Base-by-base conservation (phyloP, 1,284 basidiomycete genomes). In the Ceratobasidium sp. region DNA sequence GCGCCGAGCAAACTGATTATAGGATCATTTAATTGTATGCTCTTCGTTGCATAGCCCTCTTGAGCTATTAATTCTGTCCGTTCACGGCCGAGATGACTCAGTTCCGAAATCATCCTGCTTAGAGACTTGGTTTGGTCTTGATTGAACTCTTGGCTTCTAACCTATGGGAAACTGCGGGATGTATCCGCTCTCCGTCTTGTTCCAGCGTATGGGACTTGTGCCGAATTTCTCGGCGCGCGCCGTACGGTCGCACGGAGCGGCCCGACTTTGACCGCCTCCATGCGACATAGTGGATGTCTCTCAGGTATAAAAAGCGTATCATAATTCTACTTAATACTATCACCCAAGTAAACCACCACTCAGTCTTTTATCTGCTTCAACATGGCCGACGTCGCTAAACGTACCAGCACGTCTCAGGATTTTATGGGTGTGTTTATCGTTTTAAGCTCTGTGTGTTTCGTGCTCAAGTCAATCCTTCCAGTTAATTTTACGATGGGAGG, bases 401-500 rank as follows among this genome's bases (percentile, higher is more conserved):
- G 14, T 20, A 67, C 27, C 12, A 52, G 7, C 48, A 33, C 23
- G 6, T 20, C 46, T 52, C 65, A 67, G 14, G 48, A 67, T 35
- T 67, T 67, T 38, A 50, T 67, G 44, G 8, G 65, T 67, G 27
- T 30, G 65, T 33, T 23, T 41, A 20, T 10, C 23, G 18, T 4
- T 27, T 33, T 59, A 18, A 30, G 23, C 52, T 48, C 23, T 3
- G 35, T 27, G 20, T 1, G 27, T 48, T 20, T 27, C 7, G 18
- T 38, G 10, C 18, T 18, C n/a, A 46, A 48, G 10, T 18, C 14
- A 16, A 0, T 20, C 30, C 8, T 44, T 18, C 64, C 83, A 95
- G 94, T 90, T 83, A 94, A 96, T 85, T 96, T 96, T 90, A 85
- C 95, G 87, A 96, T 96, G 94, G 94, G 94, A 86, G 94, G 94